Percentiles rank a stretch among this genome's conserved stretches.
phyloP scores from a whole-genome alignment of 192 early-diverging fungal genomes.

The Linnemannia exigua region DNA sequence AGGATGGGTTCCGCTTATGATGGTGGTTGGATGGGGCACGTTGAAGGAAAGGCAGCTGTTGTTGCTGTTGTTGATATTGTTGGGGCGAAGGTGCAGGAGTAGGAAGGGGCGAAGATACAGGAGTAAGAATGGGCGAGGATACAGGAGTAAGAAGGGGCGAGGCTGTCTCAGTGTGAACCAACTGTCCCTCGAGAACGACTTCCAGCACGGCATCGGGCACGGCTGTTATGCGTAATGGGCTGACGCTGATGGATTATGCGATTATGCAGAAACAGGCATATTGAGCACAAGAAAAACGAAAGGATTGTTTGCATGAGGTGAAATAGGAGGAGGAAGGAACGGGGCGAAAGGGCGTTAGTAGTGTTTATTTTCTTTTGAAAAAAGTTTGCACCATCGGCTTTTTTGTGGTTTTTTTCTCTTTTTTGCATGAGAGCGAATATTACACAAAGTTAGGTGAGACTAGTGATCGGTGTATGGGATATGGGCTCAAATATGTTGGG shows the following conservation, averaged over 20 bases:
- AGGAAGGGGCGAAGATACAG: too few species aligned
- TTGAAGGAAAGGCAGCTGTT: background rate
- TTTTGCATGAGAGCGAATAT: background rate
- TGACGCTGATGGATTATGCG: slow-evolving; percentile 1
- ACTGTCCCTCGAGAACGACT: background rate
- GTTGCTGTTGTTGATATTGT: background rate
- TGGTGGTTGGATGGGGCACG: background rate
- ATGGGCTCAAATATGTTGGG: background rate
- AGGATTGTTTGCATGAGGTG: too few species aligned
- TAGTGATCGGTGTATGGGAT: background rate
- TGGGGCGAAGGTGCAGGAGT: background rate
- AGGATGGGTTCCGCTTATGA: background rate
- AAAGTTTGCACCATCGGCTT: background rate
- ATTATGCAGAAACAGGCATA: background rate
- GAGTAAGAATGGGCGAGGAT: too few species aligned
- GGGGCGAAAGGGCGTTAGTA: background rate
- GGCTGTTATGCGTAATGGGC: background rate
- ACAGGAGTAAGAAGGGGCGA: background rate
- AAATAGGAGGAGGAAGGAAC: background rate
- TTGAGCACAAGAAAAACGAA: background rate
- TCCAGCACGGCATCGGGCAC: slow-evolving; percentile 3
- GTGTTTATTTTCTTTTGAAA: background rate
- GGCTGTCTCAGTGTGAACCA: background rate
- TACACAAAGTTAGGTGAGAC: too few species aligned
- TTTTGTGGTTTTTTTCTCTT: background rate